These are phyloP conservation scores for Trypanosoma scelopori DNA, from an alignment of 208 protist genomes.

Conservation along the genomic window DNA sequence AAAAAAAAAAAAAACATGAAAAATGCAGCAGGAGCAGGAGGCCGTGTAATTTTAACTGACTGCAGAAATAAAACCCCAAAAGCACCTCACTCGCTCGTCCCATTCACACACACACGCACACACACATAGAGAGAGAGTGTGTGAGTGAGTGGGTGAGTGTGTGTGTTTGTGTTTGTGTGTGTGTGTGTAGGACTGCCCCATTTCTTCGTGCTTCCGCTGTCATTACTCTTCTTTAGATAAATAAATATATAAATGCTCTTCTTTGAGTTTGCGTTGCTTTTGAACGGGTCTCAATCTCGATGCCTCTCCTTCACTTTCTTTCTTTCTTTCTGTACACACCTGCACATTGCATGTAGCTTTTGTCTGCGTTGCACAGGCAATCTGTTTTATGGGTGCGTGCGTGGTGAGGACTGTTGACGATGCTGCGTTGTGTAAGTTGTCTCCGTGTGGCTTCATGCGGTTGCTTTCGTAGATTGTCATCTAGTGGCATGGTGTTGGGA, in stretches of 20 bases:
- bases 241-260: too few species aligned
- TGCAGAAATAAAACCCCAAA: too few species aligned
- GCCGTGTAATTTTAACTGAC: too few species aligned
- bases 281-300: background rate
- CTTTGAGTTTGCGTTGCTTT: background rate
- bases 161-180: slow-evolving; percentile 14
- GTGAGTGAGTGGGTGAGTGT: slow-evolving; percentile 7
- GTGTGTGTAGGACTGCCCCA: background rate
- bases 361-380: background rate
- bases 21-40: too few species aligned
- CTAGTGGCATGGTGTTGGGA: background rate
- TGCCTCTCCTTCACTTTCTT: too few species aligned
- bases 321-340: slow-evolving; percentile 19
- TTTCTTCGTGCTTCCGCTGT: background rate
- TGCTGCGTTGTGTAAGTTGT: slow-evolving; percentile 4
- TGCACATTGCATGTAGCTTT: background rate
- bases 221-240: slow-evolving; percentile 8
- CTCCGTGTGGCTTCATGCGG: background rate
- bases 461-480: background rate
- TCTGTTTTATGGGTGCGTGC: background rate
- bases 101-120: too few species aligned
- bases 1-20: background rate
- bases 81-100: too few species aligned
- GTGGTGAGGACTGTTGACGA: background rate
- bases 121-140: too few species aligned